Conservation (phyloP, 2,329 filamentous ascomycete genomes). For the Colletotrichum shisoi region DNA sequence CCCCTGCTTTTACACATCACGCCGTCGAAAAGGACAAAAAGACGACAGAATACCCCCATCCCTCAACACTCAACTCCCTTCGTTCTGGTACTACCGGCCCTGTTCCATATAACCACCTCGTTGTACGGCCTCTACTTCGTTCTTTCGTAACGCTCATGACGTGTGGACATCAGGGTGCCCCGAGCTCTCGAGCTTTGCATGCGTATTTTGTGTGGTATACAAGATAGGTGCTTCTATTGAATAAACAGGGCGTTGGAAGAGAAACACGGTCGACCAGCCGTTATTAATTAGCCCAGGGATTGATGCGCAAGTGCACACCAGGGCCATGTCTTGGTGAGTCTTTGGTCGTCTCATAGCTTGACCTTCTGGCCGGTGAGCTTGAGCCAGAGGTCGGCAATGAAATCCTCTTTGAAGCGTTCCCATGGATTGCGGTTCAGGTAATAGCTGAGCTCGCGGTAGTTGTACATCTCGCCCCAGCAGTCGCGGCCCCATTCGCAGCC, state of each 20-base stretch:
- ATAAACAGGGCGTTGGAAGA: constrained; percentile 34
- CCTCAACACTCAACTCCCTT: constrained; percentile 27
- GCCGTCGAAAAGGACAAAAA: not conserved
- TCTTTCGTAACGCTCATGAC: constrained; percentile 32
- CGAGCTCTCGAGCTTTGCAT: constrained; percentile 20
- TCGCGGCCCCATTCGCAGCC: constrained; percentile 96
- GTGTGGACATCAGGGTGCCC: constrained; percentile 25
- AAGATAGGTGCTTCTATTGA: constrained; percentile 30
- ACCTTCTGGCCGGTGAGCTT: constrained; percentile 69
- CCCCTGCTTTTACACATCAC: constrained; percentile 23
- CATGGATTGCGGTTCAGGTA: constrained; percentile 83
- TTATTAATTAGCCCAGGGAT: constrained; percentile 29
- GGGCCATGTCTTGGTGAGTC: constrained; percentile 13
- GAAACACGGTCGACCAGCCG: constrained; percentile 38
- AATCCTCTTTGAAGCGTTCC: constrained; percentile 77
- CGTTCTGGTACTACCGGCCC: constrained; percentile 19
- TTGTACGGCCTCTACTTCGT: constrained; percentile 18
- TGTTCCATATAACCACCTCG: constrained; percentile 12
- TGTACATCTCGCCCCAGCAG: constrained; percentile 98
- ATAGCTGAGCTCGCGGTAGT: constrained; percentile 90
- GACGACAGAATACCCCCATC: constrained; percentile 30
- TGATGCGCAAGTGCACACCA: constrained; percentile 27
- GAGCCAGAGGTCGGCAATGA: constrained; percentile 67
- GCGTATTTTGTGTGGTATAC: constrained; percentile 34
- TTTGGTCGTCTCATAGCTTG: constrained; percentile 55